These are phyloP conservation scores for Yamadazyma pseudoaaseri DNA, from an alignment of 1,139 yeast genomes.

Conservation along the genomic window DNA sequence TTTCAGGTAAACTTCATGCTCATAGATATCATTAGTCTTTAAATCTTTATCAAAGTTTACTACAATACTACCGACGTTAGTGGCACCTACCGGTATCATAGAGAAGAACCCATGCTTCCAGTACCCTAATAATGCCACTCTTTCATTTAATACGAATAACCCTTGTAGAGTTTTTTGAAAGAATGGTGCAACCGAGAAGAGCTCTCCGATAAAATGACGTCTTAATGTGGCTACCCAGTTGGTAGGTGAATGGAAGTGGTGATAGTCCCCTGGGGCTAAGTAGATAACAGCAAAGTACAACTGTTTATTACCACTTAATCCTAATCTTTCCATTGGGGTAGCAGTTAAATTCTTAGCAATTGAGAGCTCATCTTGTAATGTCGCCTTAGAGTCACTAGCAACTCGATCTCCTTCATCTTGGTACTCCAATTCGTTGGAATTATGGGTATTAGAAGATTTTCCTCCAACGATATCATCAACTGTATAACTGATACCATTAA, in stretches of 20 bases:
- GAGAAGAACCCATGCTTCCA: constrained; percentile 98
- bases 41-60: constrained; percentile 90
- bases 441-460: constrained; percentile 25
- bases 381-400: constrained; percentile 30
- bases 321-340: constrained; percentile 28
- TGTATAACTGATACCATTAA: constrained; percentile 73
- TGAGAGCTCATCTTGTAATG: constrained; percentile 39
- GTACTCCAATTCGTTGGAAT: constrained; percentile 46
- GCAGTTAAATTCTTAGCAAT: constrained; percentile 44
- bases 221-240: constrained; percentile 94
- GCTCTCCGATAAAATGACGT: constrained; percentile 94
- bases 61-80: constrained; percentile 94
- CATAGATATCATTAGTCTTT: constrained; percentile 74
- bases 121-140: constrained; percentile 91
- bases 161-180: constrained; percentile 87
- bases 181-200: constrained; percentile 95
- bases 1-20: constrained; percentile 46
- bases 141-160: constrained; percentile 86
- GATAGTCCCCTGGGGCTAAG: constrained; percentile 98
- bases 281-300: constrained; percentile 89
- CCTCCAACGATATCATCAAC: constrained; percentile 68
- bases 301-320: constrained; percentile 46
- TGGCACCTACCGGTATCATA: constrained; percentile 99
- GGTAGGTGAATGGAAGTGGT: constrained; percentile 93
- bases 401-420: constrained; percentile 61